phyloP scores from a whole-genome alignment of 805 yeast species.

The Saturnispora zaruensis region DNA sequence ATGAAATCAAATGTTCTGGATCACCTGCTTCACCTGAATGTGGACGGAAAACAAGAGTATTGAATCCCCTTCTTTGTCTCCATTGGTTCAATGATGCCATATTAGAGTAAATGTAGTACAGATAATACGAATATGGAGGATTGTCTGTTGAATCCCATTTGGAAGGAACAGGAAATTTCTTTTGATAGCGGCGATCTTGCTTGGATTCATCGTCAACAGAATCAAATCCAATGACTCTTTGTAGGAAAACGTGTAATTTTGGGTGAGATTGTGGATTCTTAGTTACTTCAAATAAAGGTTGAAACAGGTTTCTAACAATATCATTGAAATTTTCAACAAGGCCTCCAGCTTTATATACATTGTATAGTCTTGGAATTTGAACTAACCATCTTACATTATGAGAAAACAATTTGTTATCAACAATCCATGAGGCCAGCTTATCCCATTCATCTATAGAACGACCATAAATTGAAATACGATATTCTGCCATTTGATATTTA shows the following conservation, averaged over 20 bases:
- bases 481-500: slow-evolving; percentile 95
- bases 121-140: slow-evolving; percentile 96
- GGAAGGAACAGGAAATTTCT: slow-evolving; percentile 77
- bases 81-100: slow-evolving; percentile 78
- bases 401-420: slow-evolving; percentile 83
- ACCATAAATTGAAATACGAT: slow-evolving; percentile 92
- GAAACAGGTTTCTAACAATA: slow-evolving; percentile 67
- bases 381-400: slow-evolving; percentile 96
- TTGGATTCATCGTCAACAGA: slow-evolving; percentile 98
- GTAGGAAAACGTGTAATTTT: slow-evolving; percentile 79
- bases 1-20: slow-evolving; percentile 89
- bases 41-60: slow-evolving; percentile 91
- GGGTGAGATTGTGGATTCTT: slow-evolving; percentile 81
- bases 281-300: slow-evolving; percentile 86
- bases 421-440: slow-evolving; percentile 87
- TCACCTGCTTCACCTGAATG: slow-evolving; percentile 99
- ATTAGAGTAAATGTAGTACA: slow-evolving; percentile 84
- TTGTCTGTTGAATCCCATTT: slow-evolving; percentile 71
- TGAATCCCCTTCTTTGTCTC: slow-evolving; percentile 66
- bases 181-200: slow-evolving; percentile 71
- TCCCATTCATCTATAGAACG: slow-evolving; percentile 90
- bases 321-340: slow-evolving; percentile 67
- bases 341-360: slow-evolving; percentile 72
- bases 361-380: slow-evolving; percentile 91
- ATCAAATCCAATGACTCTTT: slow-evolving; percentile 95